phyloP scores from a whole-genome alignment of 73 alveolate species.

The Paramecium tetraurelia region DNA sequence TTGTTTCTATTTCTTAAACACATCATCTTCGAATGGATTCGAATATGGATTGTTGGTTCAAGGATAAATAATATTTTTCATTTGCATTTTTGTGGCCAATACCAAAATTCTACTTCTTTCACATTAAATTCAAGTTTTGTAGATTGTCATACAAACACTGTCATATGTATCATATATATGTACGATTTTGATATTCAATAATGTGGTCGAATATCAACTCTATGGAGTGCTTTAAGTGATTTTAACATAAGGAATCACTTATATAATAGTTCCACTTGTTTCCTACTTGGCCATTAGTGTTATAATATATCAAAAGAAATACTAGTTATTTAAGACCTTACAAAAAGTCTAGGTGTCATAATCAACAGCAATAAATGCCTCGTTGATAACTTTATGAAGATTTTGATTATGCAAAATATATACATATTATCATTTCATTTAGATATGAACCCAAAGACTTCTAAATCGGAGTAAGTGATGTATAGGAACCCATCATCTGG shows the following conservation, averaged over 20 bases:
- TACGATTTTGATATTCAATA: background rate
- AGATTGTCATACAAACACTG: background rate
- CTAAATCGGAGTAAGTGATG: conserved; percentile 44
- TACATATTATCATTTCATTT: background rate
- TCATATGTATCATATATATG: background rate
- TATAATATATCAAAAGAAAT: background rate
- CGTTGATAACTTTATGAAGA: background rate
- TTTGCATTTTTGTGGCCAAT: conserved; percentile 5
- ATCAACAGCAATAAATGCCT: background rate
- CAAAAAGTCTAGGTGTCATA: background rate
- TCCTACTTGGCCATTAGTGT: background rate
- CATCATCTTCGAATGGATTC: background rate
- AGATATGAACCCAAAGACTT: background rate
- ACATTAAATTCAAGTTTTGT: background rate
- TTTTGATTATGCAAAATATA: background rate
- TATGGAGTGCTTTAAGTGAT: background rate
- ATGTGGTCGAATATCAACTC: background rate
- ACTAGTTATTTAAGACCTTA: background rate
- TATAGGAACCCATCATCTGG: conserved; percentile 55
- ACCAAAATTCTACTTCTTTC: background rate
- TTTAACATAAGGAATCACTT: background rate
- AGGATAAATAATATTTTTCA: conserved; percentile 21
- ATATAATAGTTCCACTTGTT: background rate
- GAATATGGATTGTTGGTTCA: background rate
- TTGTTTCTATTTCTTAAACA: background rate